phyloP scores from a whole-genome alignment of 148 eudicot genomes.

The Rhododendron vialii region DNA sequence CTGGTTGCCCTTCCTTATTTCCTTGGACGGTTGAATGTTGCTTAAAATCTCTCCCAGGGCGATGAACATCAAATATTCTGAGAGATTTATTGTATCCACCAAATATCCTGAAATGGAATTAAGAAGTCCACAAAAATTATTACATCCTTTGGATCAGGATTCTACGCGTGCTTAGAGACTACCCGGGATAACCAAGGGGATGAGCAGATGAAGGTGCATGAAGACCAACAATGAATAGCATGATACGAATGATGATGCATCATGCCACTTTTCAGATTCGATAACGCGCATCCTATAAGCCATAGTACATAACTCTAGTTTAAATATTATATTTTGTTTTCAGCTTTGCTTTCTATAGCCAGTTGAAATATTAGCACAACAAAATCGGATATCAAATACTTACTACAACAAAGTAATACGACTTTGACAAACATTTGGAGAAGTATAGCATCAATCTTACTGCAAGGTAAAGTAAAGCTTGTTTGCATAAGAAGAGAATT shows the following conservation, averaged over 20 bases:
- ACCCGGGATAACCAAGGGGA: background rate
- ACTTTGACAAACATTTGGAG: background rate
- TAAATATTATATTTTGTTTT: background rate
- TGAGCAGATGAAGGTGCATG: background rate
- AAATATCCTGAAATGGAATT: slow-evolving; percentile 53
- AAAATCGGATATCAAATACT: background rate
- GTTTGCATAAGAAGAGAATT: background rate
- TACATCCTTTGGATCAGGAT: background rate
- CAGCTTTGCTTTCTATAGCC: background rate
- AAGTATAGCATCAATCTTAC: background rate
- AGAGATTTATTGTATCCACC: slow-evolving; percentile 90
- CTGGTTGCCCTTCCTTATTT: slow-evolving; percentile 96
- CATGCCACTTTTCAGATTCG: background rate
- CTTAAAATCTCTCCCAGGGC: slow-evolving; percentile 88
- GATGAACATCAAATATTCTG: slow-evolving; percentile 83
- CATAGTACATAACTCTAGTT: background rate
- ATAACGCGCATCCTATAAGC: background rate
- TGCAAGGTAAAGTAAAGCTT: background rate
- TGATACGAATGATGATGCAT: background rate
- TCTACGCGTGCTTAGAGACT: background rate
- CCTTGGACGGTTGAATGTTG: slow-evolving; percentile 75
- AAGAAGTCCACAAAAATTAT: slow-evolving; percentile 1
- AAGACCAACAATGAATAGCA: background rate
- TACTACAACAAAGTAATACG: background rate
- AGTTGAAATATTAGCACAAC: background rate